Base-by-base conservation (phyloP, 2,329 filamentous ascomycete genomes). In the Pseudogymnoascus sp. region DNA sequence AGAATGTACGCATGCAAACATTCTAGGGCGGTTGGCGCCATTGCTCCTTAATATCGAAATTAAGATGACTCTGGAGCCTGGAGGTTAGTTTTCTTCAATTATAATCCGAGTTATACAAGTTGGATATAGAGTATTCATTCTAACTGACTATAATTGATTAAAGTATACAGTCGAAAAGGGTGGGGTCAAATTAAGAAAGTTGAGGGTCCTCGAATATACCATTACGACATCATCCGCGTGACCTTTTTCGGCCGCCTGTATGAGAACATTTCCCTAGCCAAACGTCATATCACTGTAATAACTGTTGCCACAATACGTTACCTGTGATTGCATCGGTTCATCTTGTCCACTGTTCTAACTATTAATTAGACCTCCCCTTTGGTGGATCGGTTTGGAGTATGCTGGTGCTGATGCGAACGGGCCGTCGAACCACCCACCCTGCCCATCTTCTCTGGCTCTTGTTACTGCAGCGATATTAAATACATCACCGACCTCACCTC, bases 401-500 rank as follows among this genome's bases (percentile, higher is more conserved):
- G 19, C 19, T 19, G 19, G 1, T 19, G 19, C 19, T 19, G 19
- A 19, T 19, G 19, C 19, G 19, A 19, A 19, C 19, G 19, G 19
- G 19, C 19, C 19, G 19, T 19, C 19, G 2, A 19, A 19, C 19
- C 19, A 19, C 19, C 19, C 19, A 2, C 19, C 19, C 19, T 50
- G 41, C 19, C 41, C 16, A 50, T 50, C 37, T 73, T 73, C 40
- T 73, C 73, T 1, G 78, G 78, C 19, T 75, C 74, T 40, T 84
- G 81, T 71, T 79, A 77, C 69, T 84, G 82, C 68, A 72, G 74
- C 63, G 73, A 73, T 7, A 74, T 84, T 62, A 72, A 74, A 31
- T 84, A 83, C 65, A 72, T 75, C 14, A 72, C 84, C 56, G 70
- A 72, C 0, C 74, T 84, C 1, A 66, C 70, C 2, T 77, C 78